Evolutionary conservation across 768 basidiomycete species (phyloP), one percentile per base, ranked within the genome.

Genomic region (Coprinopsis strossmayeri): DNA sequence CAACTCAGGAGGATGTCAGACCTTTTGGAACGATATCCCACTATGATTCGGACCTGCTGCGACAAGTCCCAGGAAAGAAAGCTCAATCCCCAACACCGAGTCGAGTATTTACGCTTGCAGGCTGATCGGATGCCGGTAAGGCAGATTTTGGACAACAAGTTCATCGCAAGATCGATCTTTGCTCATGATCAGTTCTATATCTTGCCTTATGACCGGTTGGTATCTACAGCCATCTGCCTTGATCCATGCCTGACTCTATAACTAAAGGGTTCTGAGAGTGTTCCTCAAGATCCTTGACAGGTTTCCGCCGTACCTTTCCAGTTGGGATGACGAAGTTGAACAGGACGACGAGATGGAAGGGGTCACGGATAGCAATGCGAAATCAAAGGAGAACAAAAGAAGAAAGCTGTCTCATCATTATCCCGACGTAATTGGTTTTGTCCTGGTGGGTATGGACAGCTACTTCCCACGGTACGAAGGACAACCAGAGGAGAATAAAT

Each of bases 141-240:
- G 7, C 57, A 60, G 28, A 57, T 60, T 11, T 44, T 57, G n/a
- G 24, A 49, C 18, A 37, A 43, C 1, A 43, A 41, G 5, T 52
- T 54, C 32, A 32, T 55, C 2, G 60, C 55, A 18, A 49, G 42
- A 20, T 20, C 34, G 15, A 26, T 59, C 21, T 64, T 64, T 45
- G 40, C 53, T 2, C 45, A 37, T 15, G 51, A 50, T 4, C 32
- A 54, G 24, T 56, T 60, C 35, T 57, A 54, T 38, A 44, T 64
- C n/a, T 53, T 61, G 3, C 61, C 61, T 3, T 61, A 61, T 42
- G 58, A 61, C 43, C 55, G 58, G 57, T 60, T 17, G n/a, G 51
- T 34, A 39, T 27, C 20, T 26, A 12, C 24, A 25, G 15, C 35
- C 5, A n/a, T 12, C 9, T 48, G 7, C 40, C 10, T 18, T 35